Percentiles rank a stretch among this genome's conserved stretches.
Conservation (phyloP, 2,329 filamentous ascomycete species). For the Exophiala lecanii-corni region DNA sequence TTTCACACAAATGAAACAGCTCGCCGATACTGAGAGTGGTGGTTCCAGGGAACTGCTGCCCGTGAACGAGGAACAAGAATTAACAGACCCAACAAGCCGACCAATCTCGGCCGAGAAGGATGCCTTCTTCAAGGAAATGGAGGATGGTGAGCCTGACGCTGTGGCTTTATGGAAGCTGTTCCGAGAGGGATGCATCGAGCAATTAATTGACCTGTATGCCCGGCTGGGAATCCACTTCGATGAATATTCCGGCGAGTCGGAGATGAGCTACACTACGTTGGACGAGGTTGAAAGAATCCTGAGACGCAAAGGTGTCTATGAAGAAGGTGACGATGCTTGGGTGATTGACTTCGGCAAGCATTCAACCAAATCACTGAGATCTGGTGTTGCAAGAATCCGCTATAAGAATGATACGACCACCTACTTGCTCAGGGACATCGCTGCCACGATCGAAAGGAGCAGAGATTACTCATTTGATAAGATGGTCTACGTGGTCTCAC, state of each 20-base stretch:
- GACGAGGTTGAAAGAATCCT: slow-evolving; percentile 58
- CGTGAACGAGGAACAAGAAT: slow-evolving; percentile 21
- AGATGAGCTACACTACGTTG: slow-evolving; percentile 65
- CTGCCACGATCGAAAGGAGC: slow-evolving; percentile 63
- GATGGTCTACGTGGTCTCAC: slow-evolving; percentile 75
- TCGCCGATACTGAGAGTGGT: slow-evolving; percentile 53
- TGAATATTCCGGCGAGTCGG: slow-evolving; percentile 68
- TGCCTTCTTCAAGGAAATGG: slow-evolving; percentile 64
- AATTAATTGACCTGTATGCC: slow-evolving; percentile 64
- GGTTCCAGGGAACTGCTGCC: slow-evolving; percentile 49
- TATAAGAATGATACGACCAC: slow-evolving; percentile 62
- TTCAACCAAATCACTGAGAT: slow-evolving; percentile 63
- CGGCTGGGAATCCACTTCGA: slow-evolving; percentile 69
- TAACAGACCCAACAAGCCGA: slow-evolving; percentile 40
- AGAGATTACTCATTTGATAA: slow-evolving; percentile 64
- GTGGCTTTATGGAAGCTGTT: slow-evolving; percentile 62
- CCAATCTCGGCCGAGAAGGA: slow-evolving; percentile 43
- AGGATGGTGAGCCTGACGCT: slow-evolving; percentile 59
- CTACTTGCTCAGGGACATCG: slow-evolving; percentile 74
- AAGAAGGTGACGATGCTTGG: slow-evolving; percentile 67
- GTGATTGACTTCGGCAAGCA: slow-evolving; percentile 69
- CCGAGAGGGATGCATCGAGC: slow-evolving; percentile 61
- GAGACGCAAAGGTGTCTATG: slow-evolving; percentile 59
- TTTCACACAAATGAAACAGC: slow-evolving; percentile 66
- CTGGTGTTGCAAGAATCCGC: slow-evolving; percentile 66